Percentiles rank a stretch among this genome's conserved stretches.
phyloP scores from a whole-genome alignment of 805 yeast genomes.

The Metschnikowia lunata region DNA sequence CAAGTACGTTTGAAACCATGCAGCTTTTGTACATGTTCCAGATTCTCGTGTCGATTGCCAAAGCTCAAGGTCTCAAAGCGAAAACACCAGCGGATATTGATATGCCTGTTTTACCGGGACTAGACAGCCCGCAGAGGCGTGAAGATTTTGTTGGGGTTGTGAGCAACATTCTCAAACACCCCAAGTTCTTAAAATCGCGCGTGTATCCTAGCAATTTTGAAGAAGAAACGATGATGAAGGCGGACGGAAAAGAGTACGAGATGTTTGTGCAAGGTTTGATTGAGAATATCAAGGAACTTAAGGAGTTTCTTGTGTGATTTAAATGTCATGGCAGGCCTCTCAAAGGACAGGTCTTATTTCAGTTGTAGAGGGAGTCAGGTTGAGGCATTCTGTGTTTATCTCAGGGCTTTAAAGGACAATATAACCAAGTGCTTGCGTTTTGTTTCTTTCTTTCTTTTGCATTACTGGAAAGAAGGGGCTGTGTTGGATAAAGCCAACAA shows the following conservation, averaged over 20 bases:
- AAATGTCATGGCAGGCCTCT: no score
- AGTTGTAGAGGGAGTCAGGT: no score
- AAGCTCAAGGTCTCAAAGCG: constrained; percentile 40
- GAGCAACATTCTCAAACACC: constrained; percentile 77
- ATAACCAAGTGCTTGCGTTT: no score
- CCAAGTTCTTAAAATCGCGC: constrained; percentile 72
- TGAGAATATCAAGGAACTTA: constrained; percentile 50
- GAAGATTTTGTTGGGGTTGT: constrained; percentile 57
- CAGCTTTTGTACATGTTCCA: constrained; percentile 65
- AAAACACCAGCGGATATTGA: constrained; percentile 18
- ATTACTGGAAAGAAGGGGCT: no score
- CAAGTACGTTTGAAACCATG: constrained; percentile 37
- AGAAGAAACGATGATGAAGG: constrained; percentile 55
- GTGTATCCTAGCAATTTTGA: constrained; percentile 59
- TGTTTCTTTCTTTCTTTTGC: no score
- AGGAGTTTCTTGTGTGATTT: constrained; percentile 30
- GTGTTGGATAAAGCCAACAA: no score
- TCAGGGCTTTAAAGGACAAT: no score
- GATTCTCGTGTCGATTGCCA: constrained; percentile 50
- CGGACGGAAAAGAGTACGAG: constrained; percentile 31
- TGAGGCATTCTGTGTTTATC: no score
- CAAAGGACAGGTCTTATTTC: no score
- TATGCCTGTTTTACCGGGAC: constrained; percentile 48
- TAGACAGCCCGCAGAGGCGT: constrained; percentile 56
- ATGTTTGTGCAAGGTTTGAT: constrained; percentile 44